Evolutionary conservation across 2,329 filamentous ascomycete species (phyloP).

Genomic region (Aspergillus piperis): DNA sequence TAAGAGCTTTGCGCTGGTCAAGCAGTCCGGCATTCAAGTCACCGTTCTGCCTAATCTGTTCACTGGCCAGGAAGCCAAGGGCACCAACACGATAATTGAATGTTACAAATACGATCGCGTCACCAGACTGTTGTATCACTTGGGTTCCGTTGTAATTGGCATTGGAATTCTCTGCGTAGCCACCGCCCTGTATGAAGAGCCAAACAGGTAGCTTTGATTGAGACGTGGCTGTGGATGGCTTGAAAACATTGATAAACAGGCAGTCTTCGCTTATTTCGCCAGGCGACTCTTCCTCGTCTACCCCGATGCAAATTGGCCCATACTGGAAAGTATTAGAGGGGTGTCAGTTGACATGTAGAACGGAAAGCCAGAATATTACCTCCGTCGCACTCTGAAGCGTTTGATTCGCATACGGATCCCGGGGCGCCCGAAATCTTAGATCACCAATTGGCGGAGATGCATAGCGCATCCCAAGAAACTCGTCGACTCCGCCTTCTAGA

Average conservation of each 20-base stretch:
- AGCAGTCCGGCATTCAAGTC: conserved; percentile 64
- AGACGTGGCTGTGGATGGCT: conserved; percentile 29
- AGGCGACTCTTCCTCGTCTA: conserved; percentile 63
- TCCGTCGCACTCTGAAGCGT: conserved; percentile 52
- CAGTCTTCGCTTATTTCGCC: conserved; percentile 45
- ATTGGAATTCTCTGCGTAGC: conserved; percentile 56
- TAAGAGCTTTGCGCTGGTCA: conserved; percentile 62
- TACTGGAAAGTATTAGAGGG: conserved; percentile 16
- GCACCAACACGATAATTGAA: conserved; percentile 70
- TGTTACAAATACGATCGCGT: conserved; percentile 66
- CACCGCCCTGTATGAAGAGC: conserved; percentile 60
- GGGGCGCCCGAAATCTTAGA: conserved; percentile 64
- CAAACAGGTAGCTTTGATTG: conserved; percentile 62
- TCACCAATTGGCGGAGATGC: conserved; percentile 65
- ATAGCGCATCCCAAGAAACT: conserved; percentile 73
- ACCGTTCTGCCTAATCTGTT: conserved; percentile 57
- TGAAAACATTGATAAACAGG: conserved; percentile 38
- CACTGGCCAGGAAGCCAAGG: conserved; percentile 63
- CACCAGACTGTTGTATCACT: conserved; percentile 56
- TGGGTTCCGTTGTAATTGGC: conserved; percentile 59
- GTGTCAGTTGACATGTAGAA: too few species aligned
- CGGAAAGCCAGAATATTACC: background rate
- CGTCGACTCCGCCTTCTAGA: conserved; percentile 58
- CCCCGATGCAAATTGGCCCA: conserved; percentile 60
- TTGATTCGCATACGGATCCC: conserved; percentile 51